A percentile compares a stretch with the other conserved stretches of the same genome.
These are phyloP conservation scores for Coccomyxa subellipsoidea DNA, from an alignment of 163 green algal species.

Conservation along the genomic window DNA sequence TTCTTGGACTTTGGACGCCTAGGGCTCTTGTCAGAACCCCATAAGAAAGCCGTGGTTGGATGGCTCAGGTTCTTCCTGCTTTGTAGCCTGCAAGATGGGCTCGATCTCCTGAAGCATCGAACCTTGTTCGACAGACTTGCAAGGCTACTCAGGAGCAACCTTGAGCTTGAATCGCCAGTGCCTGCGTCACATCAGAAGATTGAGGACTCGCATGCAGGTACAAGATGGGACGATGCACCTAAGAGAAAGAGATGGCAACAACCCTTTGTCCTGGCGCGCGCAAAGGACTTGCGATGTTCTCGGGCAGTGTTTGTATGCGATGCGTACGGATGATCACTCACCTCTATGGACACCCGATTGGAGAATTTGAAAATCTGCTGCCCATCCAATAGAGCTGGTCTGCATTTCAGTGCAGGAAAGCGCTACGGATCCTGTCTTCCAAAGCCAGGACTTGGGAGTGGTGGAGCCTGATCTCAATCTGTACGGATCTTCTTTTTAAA, in stretches of 20 bases:
- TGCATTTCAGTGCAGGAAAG: neutral
- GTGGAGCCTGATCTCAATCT: too few relatives aligned
- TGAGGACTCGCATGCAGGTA: neutral
- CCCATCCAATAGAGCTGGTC: neutral
- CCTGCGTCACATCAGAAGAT: neutral
- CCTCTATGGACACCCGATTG: neutral
- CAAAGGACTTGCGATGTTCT: too few relatives aligned
- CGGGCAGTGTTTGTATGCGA: too few relatives aligned
- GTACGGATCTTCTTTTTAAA: too few relatives aligned
- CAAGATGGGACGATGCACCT: neutral
- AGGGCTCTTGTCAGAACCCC: neutral
- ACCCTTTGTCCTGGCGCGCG: too few relatives aligned
- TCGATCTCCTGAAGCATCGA: neutral
- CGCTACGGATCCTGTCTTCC: neutral
- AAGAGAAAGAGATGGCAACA: neutral
- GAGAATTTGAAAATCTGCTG: neutral
- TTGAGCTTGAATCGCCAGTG: neutral
- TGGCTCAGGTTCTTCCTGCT: neutral
- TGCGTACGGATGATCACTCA: too few relatives aligned
- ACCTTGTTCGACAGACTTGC: neutral
- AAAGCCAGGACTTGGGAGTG: too few relatives aligned
- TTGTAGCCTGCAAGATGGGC: neutral
- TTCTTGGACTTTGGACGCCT: slow-evolving; percentile 2
- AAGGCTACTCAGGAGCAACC: neutral
- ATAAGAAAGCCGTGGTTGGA: neutral